A percentile compares a stretch with the other conserved stretches of the same genome.
These are phyloP conservation scores for Chloropicon primus DNA, from an alignment of 139 green algal species.

Conservation along the genomic window DNA sequence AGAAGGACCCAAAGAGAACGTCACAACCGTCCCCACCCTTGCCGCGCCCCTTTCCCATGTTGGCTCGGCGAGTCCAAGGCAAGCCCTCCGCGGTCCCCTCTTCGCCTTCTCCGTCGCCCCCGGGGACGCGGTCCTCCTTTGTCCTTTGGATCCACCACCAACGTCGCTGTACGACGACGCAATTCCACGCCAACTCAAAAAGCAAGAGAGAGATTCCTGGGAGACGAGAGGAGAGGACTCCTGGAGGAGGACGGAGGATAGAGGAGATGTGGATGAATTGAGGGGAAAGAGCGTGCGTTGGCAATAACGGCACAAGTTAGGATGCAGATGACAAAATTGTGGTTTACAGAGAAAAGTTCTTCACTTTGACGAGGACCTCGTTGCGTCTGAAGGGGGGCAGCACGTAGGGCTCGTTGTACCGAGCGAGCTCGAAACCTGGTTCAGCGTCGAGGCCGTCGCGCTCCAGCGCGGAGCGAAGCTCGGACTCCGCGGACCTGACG, in stretches of 20 bases:
- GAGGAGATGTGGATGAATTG: no score
- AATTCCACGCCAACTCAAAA: no score
- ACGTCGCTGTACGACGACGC: not conserved
- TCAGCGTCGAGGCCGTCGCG: slow-evolving; percentile 13
- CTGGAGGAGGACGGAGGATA: not conserved
- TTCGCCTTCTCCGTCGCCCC: not conserved
- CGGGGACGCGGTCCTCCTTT: not conserved
- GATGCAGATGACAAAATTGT: not conserved
- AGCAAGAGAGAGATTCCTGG: no score
- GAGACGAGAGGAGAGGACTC: no score
- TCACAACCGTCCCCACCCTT: not conserved
- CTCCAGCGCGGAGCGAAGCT: slow-evolving; percentile 15
- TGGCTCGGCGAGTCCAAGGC: not conserved
- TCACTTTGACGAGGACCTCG: slow-evolving; percentile 49
- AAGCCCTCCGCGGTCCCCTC: no score
- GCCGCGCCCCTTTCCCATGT: not conserved
- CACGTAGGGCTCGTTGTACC: slow-evolving; percentile 59
- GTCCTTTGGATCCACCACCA: no score
- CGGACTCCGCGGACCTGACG: slow-evolving; percentile 8
- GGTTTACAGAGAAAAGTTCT: not conserved
- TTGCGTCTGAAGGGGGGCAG: slow-evolving; percentile 44
- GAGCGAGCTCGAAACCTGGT: slow-evolving; percentile 29
- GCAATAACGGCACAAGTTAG: no score
- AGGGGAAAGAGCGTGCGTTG: no score
- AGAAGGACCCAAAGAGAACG: not conserved